Evolutionary conservation across 805 yeast genomes (phyloP).

Genomic region (Zygoascus bituminiphila): DNA sequence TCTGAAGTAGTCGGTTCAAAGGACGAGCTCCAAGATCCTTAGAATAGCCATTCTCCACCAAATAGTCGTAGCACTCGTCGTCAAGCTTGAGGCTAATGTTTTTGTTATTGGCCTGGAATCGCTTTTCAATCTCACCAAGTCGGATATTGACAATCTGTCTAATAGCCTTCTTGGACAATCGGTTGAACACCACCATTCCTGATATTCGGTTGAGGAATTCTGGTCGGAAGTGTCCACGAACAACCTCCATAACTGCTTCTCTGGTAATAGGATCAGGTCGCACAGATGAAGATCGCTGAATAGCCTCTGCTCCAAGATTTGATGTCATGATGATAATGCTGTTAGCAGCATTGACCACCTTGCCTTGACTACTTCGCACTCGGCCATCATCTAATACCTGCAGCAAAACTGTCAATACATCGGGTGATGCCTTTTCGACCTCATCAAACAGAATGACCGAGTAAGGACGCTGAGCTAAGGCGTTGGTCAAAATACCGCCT

Average conservation of each 20-base stretch:
- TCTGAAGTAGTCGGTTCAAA: constrained; percentile 76
- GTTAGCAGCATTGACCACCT: constrained; percentile 86
- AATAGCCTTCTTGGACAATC: constrained; percentile 84
- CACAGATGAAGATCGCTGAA: constrained; percentile 56
- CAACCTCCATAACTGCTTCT: constrained; percentile 74
- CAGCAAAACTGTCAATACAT: constrained; percentile 81
- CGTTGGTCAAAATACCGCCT: constrained; percentile 94
- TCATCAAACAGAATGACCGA: constrained; percentile 96
- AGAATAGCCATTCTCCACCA: constrained; percentile 82
- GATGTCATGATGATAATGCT: constrained; percentile 94
- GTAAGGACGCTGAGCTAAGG: constrained; percentile 83
- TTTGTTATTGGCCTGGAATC: constrained; percentile 82
- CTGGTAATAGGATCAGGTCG: constrained; percentile 56
- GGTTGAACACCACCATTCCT: constrained; percentile 86
- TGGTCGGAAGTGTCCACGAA: constrained; percentile 87
- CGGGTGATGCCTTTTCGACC: constrained; percentile 98
- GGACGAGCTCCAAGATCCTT: constrained; percentile 96
- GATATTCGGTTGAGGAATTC: constrained; percentile 95
- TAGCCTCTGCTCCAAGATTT: constrained; percentile 89
- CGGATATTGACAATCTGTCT: constrained; percentile 85
- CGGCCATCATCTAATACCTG: constrained; percentile 96
- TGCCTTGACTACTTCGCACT: constrained; percentile 90
- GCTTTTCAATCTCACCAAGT: constrained; percentile 70
- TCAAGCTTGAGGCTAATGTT: constrained; percentile 63
- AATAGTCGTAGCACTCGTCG: constrained; percentile 68